Base-by-base conservation (phyloP, 768 basidiomycete species). In the Suillus fuscotomentosus region DNA sequence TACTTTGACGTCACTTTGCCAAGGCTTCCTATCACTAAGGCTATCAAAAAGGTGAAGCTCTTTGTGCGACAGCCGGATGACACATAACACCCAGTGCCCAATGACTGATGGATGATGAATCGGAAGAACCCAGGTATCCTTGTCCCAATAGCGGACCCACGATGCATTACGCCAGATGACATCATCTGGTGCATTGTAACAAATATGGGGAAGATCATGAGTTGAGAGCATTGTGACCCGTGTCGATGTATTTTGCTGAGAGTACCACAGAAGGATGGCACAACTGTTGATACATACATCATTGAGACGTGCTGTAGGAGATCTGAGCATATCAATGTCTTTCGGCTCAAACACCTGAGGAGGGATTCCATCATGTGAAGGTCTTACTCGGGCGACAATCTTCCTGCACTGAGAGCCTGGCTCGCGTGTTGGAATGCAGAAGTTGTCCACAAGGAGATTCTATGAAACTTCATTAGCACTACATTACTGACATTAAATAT, bases 51-150 rank as follows among this genome's bases (percentile, higher is more conserved):
- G n/a, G 7, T 48, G 5, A 24, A 63, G 42, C 34, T 36, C 3
- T 45, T 57, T 56, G 41, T 20, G 47, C 0, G 54, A 42, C 15
- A 61, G 27, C 31, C 41, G 7, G 36, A 59, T 63, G 3, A 69
- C 63, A n/a, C 70, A 72, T 5, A 77, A 45, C 1, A 79, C 77
- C 77, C 77, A 79, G 60, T 80, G 78, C 10, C 68, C 57, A 5
- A 61, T 63, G 6, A 14, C 13, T 0, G 41, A 67, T 10, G 43
- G 42, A 3, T 69, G 66, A 62, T 80, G 79, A 14, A 81, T 76
- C 0, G 79, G 80, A 3, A 81, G 24, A 3, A 80, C 74, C 78
- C 79, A 82, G 0, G 71, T 15, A 0, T 59, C 6, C 48, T 74
- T 76, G 1, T 39, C 24, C 79, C 77, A 80, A 55, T 71, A 82